Conservation (phyloP, 371 early-diverging fungal species). For the Rhizopus sp. region DNA sequence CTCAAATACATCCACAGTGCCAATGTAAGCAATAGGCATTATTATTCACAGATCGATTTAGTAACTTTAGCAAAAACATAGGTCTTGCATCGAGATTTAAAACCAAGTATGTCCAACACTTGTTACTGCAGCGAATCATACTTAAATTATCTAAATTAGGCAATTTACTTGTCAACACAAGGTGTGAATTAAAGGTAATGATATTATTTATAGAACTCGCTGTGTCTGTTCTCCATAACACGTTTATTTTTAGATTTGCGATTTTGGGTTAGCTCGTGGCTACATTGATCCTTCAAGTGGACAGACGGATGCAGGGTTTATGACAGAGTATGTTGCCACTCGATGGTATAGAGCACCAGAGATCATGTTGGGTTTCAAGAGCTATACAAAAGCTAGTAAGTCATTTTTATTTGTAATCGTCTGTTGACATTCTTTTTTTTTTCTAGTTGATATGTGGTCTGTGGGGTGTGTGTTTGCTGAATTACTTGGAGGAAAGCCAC, state of each 20-base stretch:
- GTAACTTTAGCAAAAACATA: slow-evolving; percentile 2
- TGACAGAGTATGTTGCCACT: slow-evolving; percentile 97
- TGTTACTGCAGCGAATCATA: background rate
- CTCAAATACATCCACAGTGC: slow-evolving; percentile 97
- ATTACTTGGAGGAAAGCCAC: slow-evolving; percentile 81
- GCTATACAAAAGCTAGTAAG: slow-evolving; percentile 88
- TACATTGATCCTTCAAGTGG: slow-evolving; percentile 68
- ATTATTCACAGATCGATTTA: background rate
- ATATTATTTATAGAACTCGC: background rate
- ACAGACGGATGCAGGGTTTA: slow-evolving; percentile 82
- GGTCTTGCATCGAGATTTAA: slow-evolving; percentile 90
- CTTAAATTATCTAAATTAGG: slow-evolving; percentile 24
- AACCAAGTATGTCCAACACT: slow-evolving; percentile 69
- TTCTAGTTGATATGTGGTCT: slow-evolving; percentile 92
- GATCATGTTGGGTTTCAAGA: slow-evolving; percentile 90
- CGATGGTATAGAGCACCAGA: slow-evolving; percentile 99
- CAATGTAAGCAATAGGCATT: slow-evolving; percentile 63
- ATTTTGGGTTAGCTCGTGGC: slow-evolving; percentile 94
- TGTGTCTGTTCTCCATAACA: too few relatives aligned
- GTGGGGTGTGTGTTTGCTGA: slow-evolving; percentile 97
- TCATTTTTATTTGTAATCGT: background rate
- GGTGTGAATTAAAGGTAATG: slow-evolving; percentile 84
- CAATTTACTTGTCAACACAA: slow-evolving; percentile 94
- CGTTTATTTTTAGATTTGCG: slow-evolving; percentile 67
- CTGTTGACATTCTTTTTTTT: background rate